A percentile compares a stretch with the other conserved stretches of the same genome.
Conservation (phyloP, 306 rosid genomes). For the Quercus rubra region DNA sequence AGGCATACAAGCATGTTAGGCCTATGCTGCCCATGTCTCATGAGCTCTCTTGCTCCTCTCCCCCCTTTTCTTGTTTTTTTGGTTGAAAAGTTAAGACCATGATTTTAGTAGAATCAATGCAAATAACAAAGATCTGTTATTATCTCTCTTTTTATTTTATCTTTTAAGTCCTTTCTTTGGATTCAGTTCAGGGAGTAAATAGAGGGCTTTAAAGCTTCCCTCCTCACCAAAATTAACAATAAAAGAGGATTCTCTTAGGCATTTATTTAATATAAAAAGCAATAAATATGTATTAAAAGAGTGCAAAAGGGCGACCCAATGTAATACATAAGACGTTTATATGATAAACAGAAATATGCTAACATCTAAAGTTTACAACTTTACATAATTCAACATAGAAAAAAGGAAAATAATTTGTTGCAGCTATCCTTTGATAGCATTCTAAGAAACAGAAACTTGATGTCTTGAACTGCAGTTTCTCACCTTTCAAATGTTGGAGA, state of each 20-base stretch:
- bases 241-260: neutral
- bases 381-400: no score
- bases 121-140: no score
- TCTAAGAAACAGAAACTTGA: no score
- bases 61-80: neutral
- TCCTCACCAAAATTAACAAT: neutral
- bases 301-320: no score
- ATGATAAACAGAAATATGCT: no score
- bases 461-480: no score
- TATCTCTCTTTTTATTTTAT: neutral
- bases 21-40: neutral
- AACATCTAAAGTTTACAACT: no score
- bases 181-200: neutral
- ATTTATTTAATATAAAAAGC: neutral
- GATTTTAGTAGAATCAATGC: neutral
- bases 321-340: no score
- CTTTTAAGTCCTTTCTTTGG: neutral
- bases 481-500: no score
- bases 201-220: neutral
- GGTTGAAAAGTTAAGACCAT: neutral
- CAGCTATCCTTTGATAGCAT: no score
- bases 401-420: no score
- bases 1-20: constrained; percentile 11
- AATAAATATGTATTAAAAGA: no score
- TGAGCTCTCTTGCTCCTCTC: neutral